phyloP scores from a whole-genome alignment of 2,329 filamentous ascomycete species.

The Teratosphaeria gauchensis region DNA sequence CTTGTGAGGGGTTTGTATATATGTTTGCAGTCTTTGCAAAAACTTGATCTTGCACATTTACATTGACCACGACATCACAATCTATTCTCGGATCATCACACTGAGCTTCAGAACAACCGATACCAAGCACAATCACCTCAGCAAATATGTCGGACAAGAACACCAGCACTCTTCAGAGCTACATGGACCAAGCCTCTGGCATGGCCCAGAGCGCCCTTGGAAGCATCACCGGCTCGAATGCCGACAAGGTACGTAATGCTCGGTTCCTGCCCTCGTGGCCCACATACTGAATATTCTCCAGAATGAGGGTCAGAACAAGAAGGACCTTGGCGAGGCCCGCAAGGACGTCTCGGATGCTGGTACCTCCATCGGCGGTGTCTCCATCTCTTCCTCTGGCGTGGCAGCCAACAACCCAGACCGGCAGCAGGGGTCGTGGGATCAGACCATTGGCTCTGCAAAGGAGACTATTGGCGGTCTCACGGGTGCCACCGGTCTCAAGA shows the following conservation, averaged over 20 bases:
- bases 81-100: neutral
- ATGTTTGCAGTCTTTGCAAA: neutral
- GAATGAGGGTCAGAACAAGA: constrained; percentile 52
- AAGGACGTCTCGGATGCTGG: constrained; percentile 69
- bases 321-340: constrained; percentile 50
- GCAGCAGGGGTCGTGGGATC: constrained; percentile 67
- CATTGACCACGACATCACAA: neutral
- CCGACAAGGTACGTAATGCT: constrained; percentile 46
- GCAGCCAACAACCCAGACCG: constrained; percentile 66
- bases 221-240: constrained; percentile 60
- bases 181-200: constrained; percentile 56
- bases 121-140: constrained; percentile 1
- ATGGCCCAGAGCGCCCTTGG: constrained; percentile 64
- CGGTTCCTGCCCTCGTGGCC: neutral
- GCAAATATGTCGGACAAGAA: constrained; percentile 42
- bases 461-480: constrained; percentile 66
- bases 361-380: constrained; percentile 62
- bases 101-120: neutral
- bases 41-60: neutral
- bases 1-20: neutral
- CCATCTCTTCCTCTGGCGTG: constrained; percentile 59
- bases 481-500: constrained; percentile 67
- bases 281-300: neutral
- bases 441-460: constrained; percentile 80
- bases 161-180: constrained; percentile 71